Percentiles rank a stretch among this genome's conserved stretches.
phyloP scores from a whole-genome alignment of 768 basidiomycete genomes.

The Gymnopilus junonius region DNA sequence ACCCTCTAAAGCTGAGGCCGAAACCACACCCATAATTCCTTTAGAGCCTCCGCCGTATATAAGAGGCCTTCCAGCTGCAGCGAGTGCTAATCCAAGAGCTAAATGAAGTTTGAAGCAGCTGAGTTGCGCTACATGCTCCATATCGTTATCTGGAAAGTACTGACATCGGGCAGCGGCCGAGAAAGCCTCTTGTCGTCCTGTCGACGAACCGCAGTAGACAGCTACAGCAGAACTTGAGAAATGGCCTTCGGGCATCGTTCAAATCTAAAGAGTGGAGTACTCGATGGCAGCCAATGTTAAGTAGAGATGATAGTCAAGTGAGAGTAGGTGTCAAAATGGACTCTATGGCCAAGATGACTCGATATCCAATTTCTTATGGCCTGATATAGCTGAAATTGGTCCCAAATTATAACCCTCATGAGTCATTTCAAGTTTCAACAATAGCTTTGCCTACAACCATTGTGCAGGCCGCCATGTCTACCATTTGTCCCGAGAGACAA shows the following conservation, averaged over 20 bases:
- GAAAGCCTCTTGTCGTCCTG: constrained; percentile 66
- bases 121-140: background rate
- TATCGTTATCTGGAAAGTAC: constrained; percentile 30
- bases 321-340: too few species aligned
- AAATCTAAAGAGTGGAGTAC: background rate
- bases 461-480: too few species aligned
- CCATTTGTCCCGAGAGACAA: too few species aligned
- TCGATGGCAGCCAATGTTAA: too few species aligned
- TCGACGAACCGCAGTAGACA: constrained; percentile 84
- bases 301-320: too few species aligned
- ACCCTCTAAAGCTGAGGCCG: constrained; percentile 60
- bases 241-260: background rate
- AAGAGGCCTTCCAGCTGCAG: constrained; percentile 58
- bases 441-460: too few species aligned
- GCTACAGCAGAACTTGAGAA: constrained; percentile 50
- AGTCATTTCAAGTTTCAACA: too few species aligned
- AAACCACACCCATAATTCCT: constrained; percentile 89
- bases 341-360: too few species aligned
- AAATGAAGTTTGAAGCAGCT: background rate
- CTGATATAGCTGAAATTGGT: too few species aligned
- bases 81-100: constrained; percentile 81
- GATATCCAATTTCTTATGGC: too few species aligned
- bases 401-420: too few species aligned
- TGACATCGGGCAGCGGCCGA: constrained; percentile 70
- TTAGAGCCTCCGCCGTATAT: constrained; percentile 87